A percentile compares a stretch with the other conserved stretches of the same genome.
phyloP scores from a whole-genome alignment of 2,329 filamentous ascomycete genomes.

The Pseudocercospora eumusae region DNA sequence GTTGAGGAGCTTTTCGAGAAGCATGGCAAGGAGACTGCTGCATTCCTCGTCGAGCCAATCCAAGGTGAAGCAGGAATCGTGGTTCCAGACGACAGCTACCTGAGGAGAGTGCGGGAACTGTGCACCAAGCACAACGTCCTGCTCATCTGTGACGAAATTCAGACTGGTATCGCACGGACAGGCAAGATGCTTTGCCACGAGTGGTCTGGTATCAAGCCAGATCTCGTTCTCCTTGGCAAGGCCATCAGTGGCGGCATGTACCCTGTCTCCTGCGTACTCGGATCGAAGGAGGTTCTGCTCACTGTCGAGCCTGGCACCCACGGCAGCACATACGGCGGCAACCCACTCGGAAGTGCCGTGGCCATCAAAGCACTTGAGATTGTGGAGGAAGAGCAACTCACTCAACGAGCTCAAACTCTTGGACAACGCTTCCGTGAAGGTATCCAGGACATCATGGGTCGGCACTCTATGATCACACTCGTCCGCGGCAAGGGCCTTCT shows the following conservation, averaged over 20 bases:
- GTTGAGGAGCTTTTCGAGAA: conserved; percentile 75
- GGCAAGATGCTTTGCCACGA: conserved; percentile 91
- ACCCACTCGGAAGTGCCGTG: conserved; percentile 91
- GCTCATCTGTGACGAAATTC: conserved; percentile 96
- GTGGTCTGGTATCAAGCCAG: conserved; percentile 93
- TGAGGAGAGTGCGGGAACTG: conserved; percentile 74
- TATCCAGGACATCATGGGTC: conserved; percentile 65
- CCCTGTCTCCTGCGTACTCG: conserved; percentile 91
- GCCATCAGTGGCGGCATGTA: conserved; percentile 99
- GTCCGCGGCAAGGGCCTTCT: conserved; percentile 91
- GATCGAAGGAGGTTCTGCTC: conserved; percentile 88
- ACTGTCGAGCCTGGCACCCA: conserved; percentile 95
- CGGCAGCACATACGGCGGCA: conserved; percentile 97
- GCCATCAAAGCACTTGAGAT: conserved; percentile 94
- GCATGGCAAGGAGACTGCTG: conserved; percentile 82
- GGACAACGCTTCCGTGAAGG: conserved; percentile 82
- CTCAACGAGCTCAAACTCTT: conserved; percentile 75
- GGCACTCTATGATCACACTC: conserved; percentile 72
- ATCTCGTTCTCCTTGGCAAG: conserved; percentile 92
- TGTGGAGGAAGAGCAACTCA: conserved; percentile 86
- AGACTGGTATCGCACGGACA: conserved; percentile 94
- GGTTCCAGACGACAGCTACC: conserved; percentile 87
- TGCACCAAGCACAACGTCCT: conserved; percentile 96
- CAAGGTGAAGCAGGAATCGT: conserved; percentile 97
- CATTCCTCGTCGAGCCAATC: conserved; percentile 93